Evolutionary conservation across 805 yeast genomes (phyloP), one percentile per base, ranked within the genome.

Genomic region (Ascoidea rubescens): DNA sequence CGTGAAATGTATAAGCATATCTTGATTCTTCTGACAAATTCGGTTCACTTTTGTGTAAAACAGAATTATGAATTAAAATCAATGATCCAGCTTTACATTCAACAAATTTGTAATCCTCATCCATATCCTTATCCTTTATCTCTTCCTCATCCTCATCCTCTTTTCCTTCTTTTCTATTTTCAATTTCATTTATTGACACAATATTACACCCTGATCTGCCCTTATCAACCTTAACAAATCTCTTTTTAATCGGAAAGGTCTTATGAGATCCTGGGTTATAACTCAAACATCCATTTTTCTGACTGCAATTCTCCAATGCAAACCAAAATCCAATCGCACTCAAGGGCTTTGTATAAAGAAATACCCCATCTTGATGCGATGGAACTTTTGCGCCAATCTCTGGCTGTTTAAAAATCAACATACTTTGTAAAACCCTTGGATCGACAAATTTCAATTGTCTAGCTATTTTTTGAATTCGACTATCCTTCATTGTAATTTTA

Each of bases 341-440:
- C 50, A 75, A 80, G 3, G 95, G 95, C 16, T 78, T 69, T 0
- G 93, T 85, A 64, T 71, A 85, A 31, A 86, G 68, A 58, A 86
- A 86, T 2, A 79, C 79, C 2, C 80, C 88, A 62, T 86, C 95
- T 51, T 82, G 84, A 59, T 86, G 95, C 1, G 84, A 69, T 4
- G 91, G 91, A 1, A 86, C 95, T 45, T 78, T 81, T 3, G 81
- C 83, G 4, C 84, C 84, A 46, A 79, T 79, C 51, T 76, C 78
- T 0, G 91, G 88, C 60, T 85, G 91, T 61, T 86, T 86, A 66
- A 85, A 81, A 45, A 86, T 82, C 37, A 82, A 67, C 95, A 86
- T 86, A 55, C 86, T 78, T 62, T 86, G 95, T 45, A 85, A 70
- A 0, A 87, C 84, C 28, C 84, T 67, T 1, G 93, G 88, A 55